Base-by-base conservation (phyloP, 192 early-diverging fungal genomes). In the Umbelopsis vinacea region DNA sequence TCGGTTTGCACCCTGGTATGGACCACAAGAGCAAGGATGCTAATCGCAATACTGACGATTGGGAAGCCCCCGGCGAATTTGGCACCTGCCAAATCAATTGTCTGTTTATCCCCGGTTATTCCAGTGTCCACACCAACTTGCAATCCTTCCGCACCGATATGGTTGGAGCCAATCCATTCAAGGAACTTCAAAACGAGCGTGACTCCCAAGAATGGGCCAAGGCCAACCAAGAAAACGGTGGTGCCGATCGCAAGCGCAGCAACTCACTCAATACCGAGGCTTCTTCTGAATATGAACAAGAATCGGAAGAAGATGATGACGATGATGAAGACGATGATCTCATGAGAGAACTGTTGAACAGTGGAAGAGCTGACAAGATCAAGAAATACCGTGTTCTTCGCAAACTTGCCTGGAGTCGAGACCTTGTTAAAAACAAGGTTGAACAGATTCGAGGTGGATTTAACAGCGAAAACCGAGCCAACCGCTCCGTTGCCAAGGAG, bases 141-240 rank as follows among this genome's bases (percentile, higher is more conserved):
- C 52, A 54, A 24, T 68, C 52, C 0, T 76, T 67, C 35, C 67
- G 24, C 1, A 60, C 38, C 40, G 75, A 76, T 60, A 76, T 76
- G 67, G 52, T 76, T 22, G 75, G 75, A 45, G 70, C 67, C 4
- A 63, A 76, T 52, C 66, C 66, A 12, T 76, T 76, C 67, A 48
- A 70, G 14, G 66, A 76, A 23, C 47, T 67, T 15, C 46, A 54
- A n/a, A 33, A 45, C 40, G 52, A 63, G 17, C 46, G n/a, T 14
- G 67, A 71, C 22, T 53, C 67, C 12, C 70, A 69, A n/a, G 24
- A 69, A 50, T 76, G 67, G 75, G 67, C 53, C 45, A 48, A 60
- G 17, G 38, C 33, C 17, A 63, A 63, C 19, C 38, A 52, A 0
- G 63, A 54, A 14, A 37, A 47, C 11, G 43, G 63, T 33, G 70